Evolutionary conservation across 1,139 yeast genomes (phyloP).

Genomic region (Wickerhamiella infanticola): DNA sequence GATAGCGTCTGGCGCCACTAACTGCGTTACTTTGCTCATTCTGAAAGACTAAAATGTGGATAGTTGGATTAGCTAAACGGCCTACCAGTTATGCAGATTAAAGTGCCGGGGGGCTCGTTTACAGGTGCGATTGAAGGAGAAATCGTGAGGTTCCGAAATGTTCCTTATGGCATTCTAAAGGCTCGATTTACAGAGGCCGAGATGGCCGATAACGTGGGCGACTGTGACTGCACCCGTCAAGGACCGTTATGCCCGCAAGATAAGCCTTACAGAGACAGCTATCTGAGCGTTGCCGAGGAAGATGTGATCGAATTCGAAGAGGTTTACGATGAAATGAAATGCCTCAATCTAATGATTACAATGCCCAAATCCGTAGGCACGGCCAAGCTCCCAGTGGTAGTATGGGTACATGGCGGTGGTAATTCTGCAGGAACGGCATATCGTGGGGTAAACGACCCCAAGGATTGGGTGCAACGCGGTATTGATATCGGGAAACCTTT

Average conservation of each 20-base stretch:
- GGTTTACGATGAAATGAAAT: constrained; percentile 16
- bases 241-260: constrained; percentile 19
- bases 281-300: constrained; percentile 14
- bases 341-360: constrained; percentile 15
- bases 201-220: constrained; percentile 2
- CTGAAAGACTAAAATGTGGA: too few species aligned
- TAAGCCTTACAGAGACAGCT: constrained; percentile 16
- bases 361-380: constrained; percentile 6
- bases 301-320: constrained; percentile 12
- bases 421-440: constrained; percentile 21
- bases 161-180: constrained; percentile 7
- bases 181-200: constrained; percentile 5
- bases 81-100: background rate
- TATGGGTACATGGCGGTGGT: constrained; percentile 23
- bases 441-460: constrained; percentile 19
- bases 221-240: constrained; percentile 12
- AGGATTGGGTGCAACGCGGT: constrained; percentile 17
- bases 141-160: constrained; percentile 8
- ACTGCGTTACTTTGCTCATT: constrained; percentile 18
- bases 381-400: constrained; percentile 17
- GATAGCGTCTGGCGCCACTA: constrained; percentile 45
- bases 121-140: constrained; percentile 3
- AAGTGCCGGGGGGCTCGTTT: constrained; percentile 4
- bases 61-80: too few species aligned
- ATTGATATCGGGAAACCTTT: constrained; percentile 16